Evolutionary conservation across 768 basidiomycete genomes (phyloP).

Genomic region (Hydnomerulius pinastri): DNA sequence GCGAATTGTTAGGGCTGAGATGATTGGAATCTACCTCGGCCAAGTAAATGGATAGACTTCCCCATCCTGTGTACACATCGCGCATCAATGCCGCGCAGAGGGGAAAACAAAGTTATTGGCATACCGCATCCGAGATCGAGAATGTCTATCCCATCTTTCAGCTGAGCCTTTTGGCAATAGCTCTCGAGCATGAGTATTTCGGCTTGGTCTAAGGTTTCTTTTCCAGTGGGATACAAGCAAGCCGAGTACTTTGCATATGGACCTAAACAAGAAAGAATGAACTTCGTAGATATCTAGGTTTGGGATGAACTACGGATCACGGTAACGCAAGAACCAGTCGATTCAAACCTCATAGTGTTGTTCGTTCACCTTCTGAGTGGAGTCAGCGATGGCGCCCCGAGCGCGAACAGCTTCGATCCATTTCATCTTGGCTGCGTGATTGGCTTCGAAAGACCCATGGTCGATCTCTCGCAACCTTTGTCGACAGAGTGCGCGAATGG

Average conservation of each 20-base stretch:
- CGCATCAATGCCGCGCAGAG: neutral
- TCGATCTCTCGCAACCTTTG: constrained; percentile 63
- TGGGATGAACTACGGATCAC: neutral
- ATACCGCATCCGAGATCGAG: constrained; percentile 70
- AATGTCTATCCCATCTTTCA: constrained; percentile 61
- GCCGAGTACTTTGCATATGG: constrained; percentile 68
- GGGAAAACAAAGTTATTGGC: constrained; percentile 10
- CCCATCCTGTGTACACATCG: constrained; percentile 52
- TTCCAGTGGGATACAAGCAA: constrained; percentile 62
- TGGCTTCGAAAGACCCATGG: constrained; percentile 56
- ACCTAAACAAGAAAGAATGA: constrained; percentile 67
- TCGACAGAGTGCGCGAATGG: constrained; percentile 49
- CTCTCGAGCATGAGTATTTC: constrained; percentile 66
- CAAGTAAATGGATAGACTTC: constrained; percentile 66
- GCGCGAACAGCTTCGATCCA: constrained; percentile 61
- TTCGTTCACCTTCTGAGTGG: constrained; percentile 69
- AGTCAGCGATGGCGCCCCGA: constrained; percentile 55
- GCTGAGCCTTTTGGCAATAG: constrained; percentile 64
- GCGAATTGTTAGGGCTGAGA: neutral
- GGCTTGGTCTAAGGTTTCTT: constrained; percentile 61
- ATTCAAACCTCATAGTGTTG: constrained; percentile 70
- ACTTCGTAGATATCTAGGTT: constrained; percentile 55
- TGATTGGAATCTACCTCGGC: constrained; percentile 45
- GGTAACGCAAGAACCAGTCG: neutral
- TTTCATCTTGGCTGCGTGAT: constrained; percentile 65